Evolutionary conservation across 164 flowering plant genomes (phyloP).

Genomic region (Cinnamomum chago): DNA sequence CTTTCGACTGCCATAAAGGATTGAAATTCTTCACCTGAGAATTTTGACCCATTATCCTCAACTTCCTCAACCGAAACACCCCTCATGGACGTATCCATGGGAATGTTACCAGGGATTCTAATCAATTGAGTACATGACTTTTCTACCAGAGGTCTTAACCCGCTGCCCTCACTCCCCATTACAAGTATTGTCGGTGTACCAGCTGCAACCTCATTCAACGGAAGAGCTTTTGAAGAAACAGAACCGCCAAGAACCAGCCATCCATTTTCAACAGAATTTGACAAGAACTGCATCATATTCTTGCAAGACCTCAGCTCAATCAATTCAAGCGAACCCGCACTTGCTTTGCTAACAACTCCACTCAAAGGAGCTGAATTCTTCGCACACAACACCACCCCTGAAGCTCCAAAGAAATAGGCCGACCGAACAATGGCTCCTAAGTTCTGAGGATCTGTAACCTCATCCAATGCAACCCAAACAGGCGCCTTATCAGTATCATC

Average conservation of each 20-base stretch:
- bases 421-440: constrained; percentile 93
- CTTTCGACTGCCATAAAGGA: constrained; percentile 97
- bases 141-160: constrained; percentile 93
- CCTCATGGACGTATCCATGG: constrained; percentile 31
- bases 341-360: constrained; percentile 98
- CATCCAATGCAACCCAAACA: constrained; percentile 95
- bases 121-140: constrained; percentile 79
- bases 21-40: constrained; percentile 42
- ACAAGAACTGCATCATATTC: constrained; percentile 96
- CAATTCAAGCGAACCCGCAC: constrained; percentile 93
- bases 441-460: constrained; percentile 94
- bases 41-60: constrained; percentile 18
- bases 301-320: constrained; percentile 89
- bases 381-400: constrained; percentile 90
- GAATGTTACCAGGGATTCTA: constrained; percentile 64
- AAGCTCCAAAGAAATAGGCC: constrained; percentile 90
- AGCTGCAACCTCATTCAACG: constrained; percentile 56
- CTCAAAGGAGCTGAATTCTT: constrained; percentile 97
- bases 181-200: constrained; percentile 89
- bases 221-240: constrained; percentile 66
- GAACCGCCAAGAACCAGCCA: constrained; percentile 97
- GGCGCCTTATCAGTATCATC: constrained; percentile 42
- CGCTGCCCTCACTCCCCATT: constrained; percentile 93
- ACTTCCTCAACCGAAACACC: constrained; percentile 34
- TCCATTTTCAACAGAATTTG: constrained; percentile 76